Conservation (phyloP, 2,329 filamentous ascomycete species). For the Gnomoniopsis smithogilvyi region DNA sequence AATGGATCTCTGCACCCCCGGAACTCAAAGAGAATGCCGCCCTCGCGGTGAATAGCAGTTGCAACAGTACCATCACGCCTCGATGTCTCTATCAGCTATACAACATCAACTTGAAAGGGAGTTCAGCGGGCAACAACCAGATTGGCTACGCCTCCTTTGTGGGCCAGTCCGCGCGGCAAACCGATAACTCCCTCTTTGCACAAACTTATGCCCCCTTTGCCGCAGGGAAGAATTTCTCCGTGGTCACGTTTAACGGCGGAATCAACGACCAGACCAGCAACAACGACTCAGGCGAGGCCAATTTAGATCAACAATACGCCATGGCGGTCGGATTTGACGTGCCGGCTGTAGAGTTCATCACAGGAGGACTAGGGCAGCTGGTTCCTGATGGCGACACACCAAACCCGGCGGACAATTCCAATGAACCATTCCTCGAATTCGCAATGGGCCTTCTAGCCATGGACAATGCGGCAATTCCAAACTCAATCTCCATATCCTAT, state of each 20-base stretch:
- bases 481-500: conserved; percentile 63
- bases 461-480: conserved; percentile 49
- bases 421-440: conserved; percentile 66
- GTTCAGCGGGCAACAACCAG: conserved; percentile 41
- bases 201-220: conserved; percentile 35
- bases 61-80: conserved; percentile 38
- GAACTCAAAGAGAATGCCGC: background rate
- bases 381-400: conserved; percentile 23
- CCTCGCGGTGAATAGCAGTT: conserved; percentile 7
- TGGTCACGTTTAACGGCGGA: conserved; percentile 36
- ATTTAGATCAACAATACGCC: conserved; percentile 27
- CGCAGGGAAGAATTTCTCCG: conserved; percentile 37
- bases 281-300: conserved; percentile 22
- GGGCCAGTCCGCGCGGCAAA: conserved; percentile 45
- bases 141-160: conserved; percentile 51
- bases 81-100: conserved; percentile 46
- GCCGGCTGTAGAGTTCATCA: conserved; percentile 26
- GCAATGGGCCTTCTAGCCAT: conserved; percentile 55
- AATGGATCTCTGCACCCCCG: conserved; percentile 21
- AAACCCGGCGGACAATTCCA: conserved; percentile 40
- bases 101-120: conserved; percentile 43
- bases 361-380: conserved; percentile 35
- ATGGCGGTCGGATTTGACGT: conserved; percentile 21
- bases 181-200: conserved; percentile 38
- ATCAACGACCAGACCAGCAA: conserved; percentile 35